Evolutionary conservation across 2,329 filamentous ascomycete genomes (phyloP).

Genomic region (Plectosphaerella cucumerina): DNA sequence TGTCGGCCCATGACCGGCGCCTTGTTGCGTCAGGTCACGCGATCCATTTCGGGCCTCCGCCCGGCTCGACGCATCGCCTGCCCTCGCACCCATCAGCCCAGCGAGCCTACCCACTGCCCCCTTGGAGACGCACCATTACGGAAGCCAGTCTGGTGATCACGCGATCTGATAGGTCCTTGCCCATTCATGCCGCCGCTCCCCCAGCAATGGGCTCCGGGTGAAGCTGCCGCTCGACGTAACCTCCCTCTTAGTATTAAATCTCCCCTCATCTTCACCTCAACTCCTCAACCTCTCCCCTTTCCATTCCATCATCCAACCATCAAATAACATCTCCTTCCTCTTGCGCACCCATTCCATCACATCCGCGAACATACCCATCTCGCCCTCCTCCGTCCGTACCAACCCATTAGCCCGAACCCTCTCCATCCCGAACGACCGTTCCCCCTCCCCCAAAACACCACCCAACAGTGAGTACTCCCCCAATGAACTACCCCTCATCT

Average conservation of each 20-base stretch:
- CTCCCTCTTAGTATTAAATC: constrained; percentile 1
- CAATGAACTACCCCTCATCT: not conserved
- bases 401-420: not conserved
- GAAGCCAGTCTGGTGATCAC: constrained; percentile 12
- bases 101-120: not conserved
- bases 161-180: constrained; percentile 13
- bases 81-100: constrained; percentile 1
- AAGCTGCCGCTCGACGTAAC: constrained; percentile 3
- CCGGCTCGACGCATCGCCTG: constrained; percentile 8
- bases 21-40: constrained; percentile 17
- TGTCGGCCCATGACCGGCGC: constrained; percentile 1
- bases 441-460: constrained; percentile 6
- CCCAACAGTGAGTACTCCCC: constrained; percentile 13
- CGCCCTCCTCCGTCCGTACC: not conserved
- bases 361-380: not conserved
- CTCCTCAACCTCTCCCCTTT: constrained; percentile 5
- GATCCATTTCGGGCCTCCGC: constrained; percentile 7
- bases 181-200: constrained; percentile 6
- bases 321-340: not conserved
- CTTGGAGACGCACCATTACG: constrained; percentile 6
- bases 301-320: not conserved
- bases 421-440: not conserved
- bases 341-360: constrained; percentile 4
- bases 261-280: constrained; percentile 1
- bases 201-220: constrained; percentile 8